Evolutionary conservation across 176 grass and related monocot species (phyloP).

Genomic region (Hordeum marinum): DNA sequence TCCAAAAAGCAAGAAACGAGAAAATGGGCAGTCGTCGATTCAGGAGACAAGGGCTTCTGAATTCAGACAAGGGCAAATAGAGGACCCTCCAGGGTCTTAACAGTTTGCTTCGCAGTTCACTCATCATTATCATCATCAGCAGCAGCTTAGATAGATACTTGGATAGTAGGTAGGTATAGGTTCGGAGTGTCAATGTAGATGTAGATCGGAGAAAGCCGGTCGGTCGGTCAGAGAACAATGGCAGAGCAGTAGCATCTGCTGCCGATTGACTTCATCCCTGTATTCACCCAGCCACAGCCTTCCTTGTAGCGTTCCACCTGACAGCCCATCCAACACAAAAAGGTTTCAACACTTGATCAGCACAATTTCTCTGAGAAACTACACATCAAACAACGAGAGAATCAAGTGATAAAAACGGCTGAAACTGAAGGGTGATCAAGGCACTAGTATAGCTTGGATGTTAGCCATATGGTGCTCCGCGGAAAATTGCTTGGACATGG

Average conservation of each 20-base stretch:
- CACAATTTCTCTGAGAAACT: neutral
- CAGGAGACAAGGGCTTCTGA: neutral
- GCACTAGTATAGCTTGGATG: neutral
- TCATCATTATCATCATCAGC: neutral
- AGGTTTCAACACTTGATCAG: neutral
- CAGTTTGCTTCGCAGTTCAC: neutral
- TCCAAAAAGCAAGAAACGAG: neutral
- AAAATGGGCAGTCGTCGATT: neutral
- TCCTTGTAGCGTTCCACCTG: slow-evolving; percentile 77
- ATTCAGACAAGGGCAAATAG: neutral
- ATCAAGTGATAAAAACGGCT: neutral
- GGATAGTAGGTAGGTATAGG: neutral
- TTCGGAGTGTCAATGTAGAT: neutral
- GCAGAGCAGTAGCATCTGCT: slow-evolving; percentile 59
- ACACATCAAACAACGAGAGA: neutral
- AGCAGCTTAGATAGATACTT: neutral
- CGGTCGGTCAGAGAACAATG: slow-evolving; percentile 37
- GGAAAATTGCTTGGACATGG: neutral
- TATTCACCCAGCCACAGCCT: slow-evolving; percentile 52
- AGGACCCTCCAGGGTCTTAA: neutral
- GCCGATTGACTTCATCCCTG: slow-evolving; percentile 45
- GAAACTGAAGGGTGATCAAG: neutral
- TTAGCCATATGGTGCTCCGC: neutral
- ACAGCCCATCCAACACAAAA: neutral
- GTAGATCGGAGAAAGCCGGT: neutral